Percentiles rank a stretch among this genome's conserved stretches.
These are phyloP conservation scores for Lithohypha guttulata DNA, from an alignment of 2,329 filamentous ascomycete species.

Conservation along the genomic window DNA sequence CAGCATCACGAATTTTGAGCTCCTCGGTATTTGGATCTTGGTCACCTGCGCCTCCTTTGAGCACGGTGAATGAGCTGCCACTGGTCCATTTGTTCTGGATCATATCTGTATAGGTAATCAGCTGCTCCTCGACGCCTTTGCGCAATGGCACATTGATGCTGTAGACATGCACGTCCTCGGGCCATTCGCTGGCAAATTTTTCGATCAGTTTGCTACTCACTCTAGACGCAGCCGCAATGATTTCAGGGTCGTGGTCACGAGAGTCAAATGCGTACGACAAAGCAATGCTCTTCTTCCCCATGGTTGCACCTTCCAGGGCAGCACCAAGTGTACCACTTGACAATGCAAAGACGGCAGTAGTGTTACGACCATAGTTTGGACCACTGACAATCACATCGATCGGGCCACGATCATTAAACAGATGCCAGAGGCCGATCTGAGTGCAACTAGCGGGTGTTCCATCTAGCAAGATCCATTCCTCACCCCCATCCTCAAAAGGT, in stretches of 20 bases:
- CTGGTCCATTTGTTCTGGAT: constrained; percentile 81
- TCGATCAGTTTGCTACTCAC: constrained; percentile 70
- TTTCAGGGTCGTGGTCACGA: constrained; percentile 66
- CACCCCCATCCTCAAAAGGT: constrained; percentile 43
- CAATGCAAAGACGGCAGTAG: constrained; percentile 66
- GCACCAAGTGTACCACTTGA: constrained; percentile 68
- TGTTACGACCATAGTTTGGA: constrained; percentile 75
- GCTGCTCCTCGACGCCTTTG: constrained; percentile 58
- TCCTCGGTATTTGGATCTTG: constrained; percentile 57
- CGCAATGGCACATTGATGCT: constrained; percentile 82
- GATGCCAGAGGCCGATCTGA: constrained; percentile 72
- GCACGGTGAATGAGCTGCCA: constrained; percentile 78
- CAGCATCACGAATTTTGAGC: constrained; percentile 58
- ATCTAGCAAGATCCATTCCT: constrained; percentile 74
- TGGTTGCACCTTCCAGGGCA: constrained; percentile 66
- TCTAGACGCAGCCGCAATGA: constrained; percentile 66
- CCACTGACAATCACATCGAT: constrained; percentile 69
- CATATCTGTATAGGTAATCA: constrained; percentile 74
- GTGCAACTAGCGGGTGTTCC: constrained; percentile 72
- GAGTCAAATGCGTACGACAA: constrained; percentile 85
- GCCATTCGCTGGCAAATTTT: constrained; percentile 66
- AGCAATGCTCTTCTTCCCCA: constrained; percentile 61
- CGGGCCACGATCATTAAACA: constrained; percentile 60
- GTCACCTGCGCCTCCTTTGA: constrained; percentile 52
- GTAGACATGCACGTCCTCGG: constrained; percentile 67